phyloP scores from a whole-genome alignment of 441 rosid genomes.

The Breynia disticha region DNA sequence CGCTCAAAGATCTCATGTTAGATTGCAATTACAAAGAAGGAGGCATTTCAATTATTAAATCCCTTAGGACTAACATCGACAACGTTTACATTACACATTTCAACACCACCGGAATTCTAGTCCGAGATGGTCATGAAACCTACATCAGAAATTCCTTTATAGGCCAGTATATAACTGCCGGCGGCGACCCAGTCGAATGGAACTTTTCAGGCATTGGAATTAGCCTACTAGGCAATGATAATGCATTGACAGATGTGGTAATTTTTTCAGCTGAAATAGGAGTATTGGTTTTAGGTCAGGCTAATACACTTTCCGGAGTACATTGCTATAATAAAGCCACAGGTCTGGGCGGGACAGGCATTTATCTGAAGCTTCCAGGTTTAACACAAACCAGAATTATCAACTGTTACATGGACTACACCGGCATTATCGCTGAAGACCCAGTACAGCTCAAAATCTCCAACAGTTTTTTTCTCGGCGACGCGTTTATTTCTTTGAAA shows the following conservation, averaged over 20 bases:
- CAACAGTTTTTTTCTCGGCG: constrained; percentile 60
- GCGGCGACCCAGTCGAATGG: constrained; percentile 63
- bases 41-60: constrained; percentile 57
- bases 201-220: constrained; percentile 66
- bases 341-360: constrained; percentile 91
- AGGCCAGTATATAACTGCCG: constrained; percentile 88
- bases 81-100: constrained; percentile 75
- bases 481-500: constrained; percentile 39
- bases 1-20: constrained; percentile 61
- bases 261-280: constrained; percentile 74
- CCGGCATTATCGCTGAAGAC: constrained; percentile 72
- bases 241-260: constrained; percentile 72
- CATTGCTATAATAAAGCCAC: constrained; percentile 90
- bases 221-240: constrained; percentile 66
- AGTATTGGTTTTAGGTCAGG: constrained; percentile 63
- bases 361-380: constrained; percentile 59
- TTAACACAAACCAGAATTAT: constrained; percentile 66
- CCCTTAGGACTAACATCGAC: constrained; percentile 71
- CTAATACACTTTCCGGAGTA: constrained; percentile 61
- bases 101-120: constrained; percentile 53
- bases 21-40: constrained; percentile 79
- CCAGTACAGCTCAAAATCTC: constrained; percentile 66
- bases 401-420: constrained; percentile 73
- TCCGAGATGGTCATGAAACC: constrained; percentile 72
- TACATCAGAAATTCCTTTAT: constrained; percentile 69